Conservation (phyloP, 169 alveolate species). For the Eimeria sp. region DNA sequence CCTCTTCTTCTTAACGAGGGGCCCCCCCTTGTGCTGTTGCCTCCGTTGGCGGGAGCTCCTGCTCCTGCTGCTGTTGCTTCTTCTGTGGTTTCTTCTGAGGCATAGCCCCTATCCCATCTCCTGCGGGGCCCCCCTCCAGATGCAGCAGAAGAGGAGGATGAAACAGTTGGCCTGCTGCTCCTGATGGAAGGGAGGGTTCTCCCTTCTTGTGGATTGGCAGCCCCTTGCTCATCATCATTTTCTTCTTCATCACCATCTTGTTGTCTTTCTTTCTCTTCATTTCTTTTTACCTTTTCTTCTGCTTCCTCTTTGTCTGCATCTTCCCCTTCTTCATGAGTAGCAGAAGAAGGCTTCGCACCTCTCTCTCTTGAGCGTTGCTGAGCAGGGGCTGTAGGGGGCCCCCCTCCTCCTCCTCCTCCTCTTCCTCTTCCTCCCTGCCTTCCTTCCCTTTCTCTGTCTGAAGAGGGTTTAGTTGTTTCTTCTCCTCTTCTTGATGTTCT, state of each 20-base stretch:
- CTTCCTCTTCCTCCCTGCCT: too few species aligned
- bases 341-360: background rate
- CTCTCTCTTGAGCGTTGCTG: background rate
- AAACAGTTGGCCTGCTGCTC: conserved; percentile 1
- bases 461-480: background rate
- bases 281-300: too few species aligned
- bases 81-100: background rate
- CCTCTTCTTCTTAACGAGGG: background rate
- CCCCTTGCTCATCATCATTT: background rate
- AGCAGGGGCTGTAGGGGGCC: background rate
- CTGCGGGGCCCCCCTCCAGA: background rate
- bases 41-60: background rate
- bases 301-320: background rate
- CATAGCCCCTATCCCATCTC: too few species aligned
- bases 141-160: background rate
- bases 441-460: too few species aligned
- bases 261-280: too few species aligned
- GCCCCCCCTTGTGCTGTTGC: background rate
- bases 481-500: background rate
- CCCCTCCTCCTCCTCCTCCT: background rate
- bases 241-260: background rate
- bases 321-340: background rate
- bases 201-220: background rate
- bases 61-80: background rate
- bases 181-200: conserved; percentile 22